Evolutionary conservation across 2,329 filamentous ascomycete species (phyloP).

Genomic region (Aspergillus sp.): DNA sequence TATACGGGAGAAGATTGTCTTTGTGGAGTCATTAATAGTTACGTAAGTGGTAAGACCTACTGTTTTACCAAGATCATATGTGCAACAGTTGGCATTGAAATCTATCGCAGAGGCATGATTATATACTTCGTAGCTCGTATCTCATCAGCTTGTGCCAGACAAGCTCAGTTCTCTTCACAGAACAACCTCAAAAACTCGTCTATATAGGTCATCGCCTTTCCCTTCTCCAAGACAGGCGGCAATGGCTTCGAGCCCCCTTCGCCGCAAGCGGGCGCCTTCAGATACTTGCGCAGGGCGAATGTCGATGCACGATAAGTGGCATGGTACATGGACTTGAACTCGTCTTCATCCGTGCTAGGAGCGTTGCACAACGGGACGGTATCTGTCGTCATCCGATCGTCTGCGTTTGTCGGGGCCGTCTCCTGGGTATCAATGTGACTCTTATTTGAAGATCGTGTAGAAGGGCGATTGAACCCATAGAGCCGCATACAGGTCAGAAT

Average conservation of each 20-base stretch:
- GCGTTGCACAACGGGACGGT: constrained; percentile 8
- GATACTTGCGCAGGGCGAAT: constrained; percentile 42
- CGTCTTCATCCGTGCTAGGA: constrained; percentile 33
- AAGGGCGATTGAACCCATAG: constrained; percentile 41
- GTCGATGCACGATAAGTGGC: constrained; percentile 43
- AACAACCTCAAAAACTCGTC: constrained; percentile 43
- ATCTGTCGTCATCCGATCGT: constrained; percentile 6
- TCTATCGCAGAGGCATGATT: neutral
- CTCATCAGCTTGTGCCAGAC: constrained; percentile 19
- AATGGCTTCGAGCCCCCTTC: constrained; percentile 6
- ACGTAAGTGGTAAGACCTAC: neutral
- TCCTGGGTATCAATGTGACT: neutral
- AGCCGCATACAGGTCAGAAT: constrained; percentile 45
- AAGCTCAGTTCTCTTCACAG: constrained; percentile 36
- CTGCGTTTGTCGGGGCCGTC: constrained; percentile 11
- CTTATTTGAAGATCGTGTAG: constrained; percentile 17
- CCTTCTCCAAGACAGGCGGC: constrained; percentile 32
- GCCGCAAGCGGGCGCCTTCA: constrained; percentile 24
- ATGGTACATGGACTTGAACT: constrained; percentile 46
- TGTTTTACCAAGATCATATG: neutral
- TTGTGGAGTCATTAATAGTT: neutral
- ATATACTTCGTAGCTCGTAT: constrained; percentile 23
- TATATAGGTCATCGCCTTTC: constrained; percentile 41
- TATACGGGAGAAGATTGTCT: neutral
- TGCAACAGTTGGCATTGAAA: neutral